Evolutionary conservation across 768 basidiomycete species (phyloP), one percentile per base, ranked within the genome.

Genomic region (Leucogyrophana mollusca): DNA sequence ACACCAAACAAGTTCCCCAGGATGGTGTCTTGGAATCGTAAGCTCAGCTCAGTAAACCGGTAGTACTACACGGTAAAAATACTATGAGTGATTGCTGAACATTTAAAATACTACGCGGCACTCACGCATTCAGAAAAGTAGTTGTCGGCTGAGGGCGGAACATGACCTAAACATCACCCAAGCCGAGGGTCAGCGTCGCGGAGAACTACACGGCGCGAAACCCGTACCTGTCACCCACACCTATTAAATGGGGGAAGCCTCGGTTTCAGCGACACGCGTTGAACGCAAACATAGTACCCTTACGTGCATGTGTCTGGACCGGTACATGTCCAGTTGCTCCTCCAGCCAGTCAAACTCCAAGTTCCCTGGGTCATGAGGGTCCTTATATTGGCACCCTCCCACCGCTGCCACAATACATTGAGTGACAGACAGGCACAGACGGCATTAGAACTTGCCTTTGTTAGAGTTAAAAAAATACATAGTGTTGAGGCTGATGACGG

Each of bases 391-490:
- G 59, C 91, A 93, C 13, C 90, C 90, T 54, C 80, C 77, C 34
- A 90, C 87, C 54, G 84, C 90, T 92, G 52, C 37, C 22, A 30
- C n/a, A 5, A 27, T 22, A 43, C 21, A 42, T 20, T 58, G 42
- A 58, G 40, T 43, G 22, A 41, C 20, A 24, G 22, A 34, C 16
- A 11, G 55, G 40, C 24, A 17, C 8, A 13, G 21, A 27, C 14
- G 34, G 47, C 33, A 14, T 36, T 34, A 43, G 32, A 25, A 53
- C 72, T 47, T 43, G 86, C 90, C 85, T 71, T 89, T 88, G 65
- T 94, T 94, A 11, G 87, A 83, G 61, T 90, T 87, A 64, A 87
- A 94, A 70, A 90, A 94, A 68, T 90, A 94, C 69, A 94, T 78
- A 0, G 92, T 93, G 65, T 94, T 96, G 42, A 94, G 70, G 54